Evolutionary conservation across 176 grass and related monocot genomes (phyloP), one percentile per base, ranked within the genome.

Genomic region (Hyparrhenia diplandra): DNA sequence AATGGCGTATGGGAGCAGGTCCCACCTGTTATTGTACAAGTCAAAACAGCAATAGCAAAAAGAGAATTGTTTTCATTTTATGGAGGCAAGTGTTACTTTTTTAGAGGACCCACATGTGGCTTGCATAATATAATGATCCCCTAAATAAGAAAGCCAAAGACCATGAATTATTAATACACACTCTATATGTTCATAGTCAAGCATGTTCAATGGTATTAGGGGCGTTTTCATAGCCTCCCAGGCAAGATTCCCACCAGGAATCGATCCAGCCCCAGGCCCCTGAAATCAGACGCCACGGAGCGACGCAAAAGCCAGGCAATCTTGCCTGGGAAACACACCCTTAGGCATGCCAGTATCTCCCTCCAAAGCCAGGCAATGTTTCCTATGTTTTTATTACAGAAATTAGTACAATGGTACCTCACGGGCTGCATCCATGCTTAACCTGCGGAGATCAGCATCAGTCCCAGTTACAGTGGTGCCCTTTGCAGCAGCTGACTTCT

Each of bases 371-470:
- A 80, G 13, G 54, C 28, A 64, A 54, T 25, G 8, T 49, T 68
- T 57, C 20, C 41, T 61, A 41, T 63, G 47, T 29, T 52, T 83
- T 28, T 73, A 78, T 64, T 52, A 25, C 25, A 41, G 14, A 84
- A 86, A 82, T 76, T 17, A 84, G 59, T 43, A 80, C 29, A 14
- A 76, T 80, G 43, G 76, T 94, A 98, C 96, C 96, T 98, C 96
- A 80, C 92, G 88, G 49, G 96, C 96, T 43, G 96, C 92, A 91
- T 98, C 96, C 96, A 98, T 95, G 86, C 96, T 98, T 83, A 98
- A 84, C 82, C 96, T 92, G 31, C 96, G 90, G 75, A 98, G 96
- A 90, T 98, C 96, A 42, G 96, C 96, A 91, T 98, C 96, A 55
- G 96, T 98, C 13, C 96, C 96, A 35, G 96, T 98, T 69, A 98